Base-by-base conservation (phyloP, 2,329 filamentous ascomycete species). In the Arthrinium puccinioides region DNA sequence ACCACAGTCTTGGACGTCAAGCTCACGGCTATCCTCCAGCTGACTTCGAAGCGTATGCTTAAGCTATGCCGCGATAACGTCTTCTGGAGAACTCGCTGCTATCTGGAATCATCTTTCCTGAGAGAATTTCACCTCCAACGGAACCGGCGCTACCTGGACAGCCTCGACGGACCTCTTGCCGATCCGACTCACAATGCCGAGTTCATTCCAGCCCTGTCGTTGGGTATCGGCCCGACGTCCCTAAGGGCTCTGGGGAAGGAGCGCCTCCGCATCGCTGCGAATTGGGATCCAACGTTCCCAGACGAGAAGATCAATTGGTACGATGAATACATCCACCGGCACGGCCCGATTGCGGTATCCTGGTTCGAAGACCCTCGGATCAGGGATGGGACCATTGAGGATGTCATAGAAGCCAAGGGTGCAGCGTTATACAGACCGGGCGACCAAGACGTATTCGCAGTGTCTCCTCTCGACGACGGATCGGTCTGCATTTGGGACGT, bases 401-500 rank as follows among this genome's bases (percentile, higher is more conserved):
- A 74, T 39, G 56, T 66, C 20, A 62, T 77, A 24, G 87, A 94
- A 51, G 79, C 80, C 6, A 79, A 84, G 25, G 88, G 88, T 0
- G 67, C 88, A 48, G 85, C 82, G 0, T 54, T 92, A 8, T 80
- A 82, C 38, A 68, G 72, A 6, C 71, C 73, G 15, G 64, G 64
- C 48, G 64, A 61, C 16, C 66, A 69, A 1, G 61, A 73, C 14
- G 66, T 74, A 18, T 67, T 72, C 13, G 79, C 86, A 0, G 72
- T 94, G 13, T 82, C 84, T 1, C 87, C 88, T 3, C 66, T 95
- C 7, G 87, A 94, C 40, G 86, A 96, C 54, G 88, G 88, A 0
- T 87, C 85, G 36, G 73, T 96, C n/a, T 86, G 82, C 48, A 62
- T 95, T 6, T 96, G 88, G 88, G 84, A 94, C 53, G 65, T 86